phyloP scores from a whole-genome alignment of 768 basidiomycete species.

The Butyriboletus loyo region DNA sequence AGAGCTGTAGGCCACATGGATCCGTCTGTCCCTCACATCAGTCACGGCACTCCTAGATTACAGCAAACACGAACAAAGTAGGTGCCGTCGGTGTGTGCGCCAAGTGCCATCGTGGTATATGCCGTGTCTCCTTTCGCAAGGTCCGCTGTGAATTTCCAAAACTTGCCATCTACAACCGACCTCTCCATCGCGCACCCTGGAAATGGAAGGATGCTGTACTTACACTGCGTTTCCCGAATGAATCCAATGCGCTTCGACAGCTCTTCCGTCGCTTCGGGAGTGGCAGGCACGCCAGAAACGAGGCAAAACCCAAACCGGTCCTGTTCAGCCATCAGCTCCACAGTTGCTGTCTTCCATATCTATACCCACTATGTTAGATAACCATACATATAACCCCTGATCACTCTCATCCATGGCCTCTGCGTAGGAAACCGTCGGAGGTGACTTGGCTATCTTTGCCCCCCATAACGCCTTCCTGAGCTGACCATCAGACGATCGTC shows the following conservation, averaged over 20 bases:
- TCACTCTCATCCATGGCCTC: conserved; percentile 69
- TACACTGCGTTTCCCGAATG: conserved; percentile 84
- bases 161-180: conserved; percentile 69
- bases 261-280: conserved; percentile 80
- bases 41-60: conserved; percentile 1
- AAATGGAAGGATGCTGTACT: conserved; percentile 5
- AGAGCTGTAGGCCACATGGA: conserved; percentile 92
- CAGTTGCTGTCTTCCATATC: not conserved
- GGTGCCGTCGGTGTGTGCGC: conserved; percentile 78
- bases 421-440: conserved; percentile 70
- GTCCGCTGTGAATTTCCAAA: conserved; percentile 97
- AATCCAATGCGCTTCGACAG: conserved; percentile 75
- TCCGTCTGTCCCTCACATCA: conserved; percentile 58
- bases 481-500: not conserved
- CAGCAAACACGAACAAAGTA: conserved; percentile 37
- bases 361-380: conserved; percentile 68
- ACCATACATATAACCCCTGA: conserved; percentile 73
- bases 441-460: conserved; percentile 65
- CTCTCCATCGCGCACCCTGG: conserved; percentile 34
- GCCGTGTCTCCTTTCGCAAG: conserved; percentile 91
- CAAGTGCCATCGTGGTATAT: conserved; percentile 85
- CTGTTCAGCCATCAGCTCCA: conserved; percentile 38
- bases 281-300: conserved; percentile 74
- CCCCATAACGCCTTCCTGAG: conserved; percentile 77
- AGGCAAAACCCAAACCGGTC: conserved; percentile 89